A percentile compares a stretch with the other conserved stretches of the same genome.
Conservation (phyloP, 164 flowering plant genomes). For the Cinnamomum micranthum region DNA sequence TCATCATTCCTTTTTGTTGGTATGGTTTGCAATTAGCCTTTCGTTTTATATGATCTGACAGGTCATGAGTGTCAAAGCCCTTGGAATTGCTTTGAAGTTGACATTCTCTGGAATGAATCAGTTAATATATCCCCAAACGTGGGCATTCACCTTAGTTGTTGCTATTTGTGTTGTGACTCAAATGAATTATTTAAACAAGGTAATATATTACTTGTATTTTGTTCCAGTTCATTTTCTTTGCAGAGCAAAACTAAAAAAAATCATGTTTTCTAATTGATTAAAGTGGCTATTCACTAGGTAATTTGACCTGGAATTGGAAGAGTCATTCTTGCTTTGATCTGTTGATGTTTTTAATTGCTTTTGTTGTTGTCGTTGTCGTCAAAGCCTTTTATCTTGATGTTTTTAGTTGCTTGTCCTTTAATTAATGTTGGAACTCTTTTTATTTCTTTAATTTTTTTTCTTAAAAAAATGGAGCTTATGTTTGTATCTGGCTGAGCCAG, state of each 20-base stretch:
- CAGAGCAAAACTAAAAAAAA: neutral
- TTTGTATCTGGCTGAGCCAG: no score
- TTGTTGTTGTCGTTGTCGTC: neutral
- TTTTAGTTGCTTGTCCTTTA: no score
- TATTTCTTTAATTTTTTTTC: no score
- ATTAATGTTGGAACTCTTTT: no score
- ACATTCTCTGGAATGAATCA: conserved; percentile 68
- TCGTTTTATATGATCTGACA: conserved; percentile 24
- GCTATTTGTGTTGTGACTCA: conserved; percentile 49
- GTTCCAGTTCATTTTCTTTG: neutral
- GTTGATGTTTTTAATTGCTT: neutral
- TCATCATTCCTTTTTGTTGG: conserved; percentile 67
- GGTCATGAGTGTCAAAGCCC: conserved; percentile 74
- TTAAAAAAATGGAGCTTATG: no score
- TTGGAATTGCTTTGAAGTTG: conserved; percentile 66
- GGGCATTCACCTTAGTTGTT: conserved; percentile 53
- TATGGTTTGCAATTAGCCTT: conserved; percentile 39
- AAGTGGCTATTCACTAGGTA: neutral
- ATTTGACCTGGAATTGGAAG: neutral
- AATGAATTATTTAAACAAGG: conserved; percentile 72
- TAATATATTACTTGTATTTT: conserved; percentile 11
- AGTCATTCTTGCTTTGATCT: neutral
- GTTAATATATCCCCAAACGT: conserved; percentile 56
- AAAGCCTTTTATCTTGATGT: no score
- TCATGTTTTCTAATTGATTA: neutral